Conservation (phyloP, 257 asterid genomes). For the Fraxinus quadrangulata region DNA sequence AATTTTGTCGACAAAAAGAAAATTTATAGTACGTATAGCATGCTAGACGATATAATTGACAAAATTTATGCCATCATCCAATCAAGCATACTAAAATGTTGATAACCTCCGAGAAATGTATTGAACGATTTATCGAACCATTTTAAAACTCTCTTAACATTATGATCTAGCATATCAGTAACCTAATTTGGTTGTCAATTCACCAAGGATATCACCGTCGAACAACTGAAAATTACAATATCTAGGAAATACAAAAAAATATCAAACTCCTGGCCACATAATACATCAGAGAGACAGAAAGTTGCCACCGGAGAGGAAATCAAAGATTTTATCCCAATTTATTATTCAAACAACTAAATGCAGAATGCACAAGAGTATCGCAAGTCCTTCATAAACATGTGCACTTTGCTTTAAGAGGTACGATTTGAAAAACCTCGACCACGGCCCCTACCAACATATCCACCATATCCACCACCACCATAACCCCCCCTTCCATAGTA, state of each 20-base stretch:
- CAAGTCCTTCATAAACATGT: conserved; percentile 30
- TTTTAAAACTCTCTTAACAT: no score
- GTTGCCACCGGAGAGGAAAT: conserved; percentile 9
- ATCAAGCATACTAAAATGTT: no score
- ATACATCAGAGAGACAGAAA: neutral
- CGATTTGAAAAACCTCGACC: conserved; percentile 62
- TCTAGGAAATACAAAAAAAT: neutral
- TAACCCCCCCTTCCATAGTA: conserved; percentile 63
- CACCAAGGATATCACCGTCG: neutral
- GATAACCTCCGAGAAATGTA: no score
- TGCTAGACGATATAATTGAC: no score
- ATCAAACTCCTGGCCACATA: neutral
- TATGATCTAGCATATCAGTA: neutral
- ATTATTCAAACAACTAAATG: conserved; percentile 27
- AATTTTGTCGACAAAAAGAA: no score
- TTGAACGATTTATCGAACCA: no score
- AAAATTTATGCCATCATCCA: no score
- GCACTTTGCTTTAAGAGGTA: conserved; percentile 38
- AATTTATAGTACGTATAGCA: no score
- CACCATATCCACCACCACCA: conserved; percentile 40
- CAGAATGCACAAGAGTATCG: conserved; percentile 45
- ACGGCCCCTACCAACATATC: conserved; percentile 52
- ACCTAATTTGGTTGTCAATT: neutral
- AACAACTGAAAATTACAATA: neutral
- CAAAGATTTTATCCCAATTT: conserved; percentile 28